phyloP scores from a whole-genome alignment of 108 stramenopile genomes.

The Mediolabrus comicus region DNA sequence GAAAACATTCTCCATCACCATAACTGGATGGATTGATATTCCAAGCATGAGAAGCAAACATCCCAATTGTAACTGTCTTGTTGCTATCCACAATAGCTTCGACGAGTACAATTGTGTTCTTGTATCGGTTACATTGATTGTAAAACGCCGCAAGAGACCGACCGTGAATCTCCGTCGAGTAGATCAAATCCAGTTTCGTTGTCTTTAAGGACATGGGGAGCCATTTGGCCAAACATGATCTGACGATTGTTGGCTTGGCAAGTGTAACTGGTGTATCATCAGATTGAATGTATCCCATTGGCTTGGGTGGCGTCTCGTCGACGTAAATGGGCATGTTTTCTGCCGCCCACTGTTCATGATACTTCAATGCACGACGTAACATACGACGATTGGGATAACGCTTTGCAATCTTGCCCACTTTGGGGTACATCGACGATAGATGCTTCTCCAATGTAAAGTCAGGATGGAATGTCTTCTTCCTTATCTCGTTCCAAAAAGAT shows the following conservation, averaged over 20 bases:
- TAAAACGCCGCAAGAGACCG: constrained; percentile 76
- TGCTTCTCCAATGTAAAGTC: constrained; percentile 60
- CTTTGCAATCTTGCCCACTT: constrained; percentile 48
- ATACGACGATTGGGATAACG: constrained; percentile 76
- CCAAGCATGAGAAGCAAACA: constrained; percentile 84
- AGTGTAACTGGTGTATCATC: constrained; percentile 35
- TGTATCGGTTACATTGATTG: constrained; percentile 41
- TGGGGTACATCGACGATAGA: constrained; percentile 65
- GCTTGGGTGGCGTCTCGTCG: constrained; percentile 32
- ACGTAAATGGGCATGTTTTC: constrained; percentile 36
- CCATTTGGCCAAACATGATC: constrained; percentile 68
- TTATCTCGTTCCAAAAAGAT: constrained; percentile 43
- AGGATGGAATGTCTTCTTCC: constrained; percentile 26
- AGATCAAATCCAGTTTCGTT: constrained; percentile 79
- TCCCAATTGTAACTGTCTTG: constrained; percentile 57
- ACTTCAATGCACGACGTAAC: constrained; percentile 60
- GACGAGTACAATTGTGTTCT: constrained; percentile 66
- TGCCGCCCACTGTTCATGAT: constrained; percentile 64
- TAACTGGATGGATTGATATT: constrained; percentile 51
- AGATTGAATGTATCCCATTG: constrained; percentile 35
- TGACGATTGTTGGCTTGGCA: constrained; percentile 52
- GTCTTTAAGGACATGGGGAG: constrained; percentile 62
- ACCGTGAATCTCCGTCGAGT: constrained; percentile 77
- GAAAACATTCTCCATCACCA: constrained; percentile 80
- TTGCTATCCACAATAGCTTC: constrained; percentile 51